phyloP scores from a whole-genome alignment of 2,329 filamentous ascomycete genomes.

The Diaporthe ilicicola region DNA sequence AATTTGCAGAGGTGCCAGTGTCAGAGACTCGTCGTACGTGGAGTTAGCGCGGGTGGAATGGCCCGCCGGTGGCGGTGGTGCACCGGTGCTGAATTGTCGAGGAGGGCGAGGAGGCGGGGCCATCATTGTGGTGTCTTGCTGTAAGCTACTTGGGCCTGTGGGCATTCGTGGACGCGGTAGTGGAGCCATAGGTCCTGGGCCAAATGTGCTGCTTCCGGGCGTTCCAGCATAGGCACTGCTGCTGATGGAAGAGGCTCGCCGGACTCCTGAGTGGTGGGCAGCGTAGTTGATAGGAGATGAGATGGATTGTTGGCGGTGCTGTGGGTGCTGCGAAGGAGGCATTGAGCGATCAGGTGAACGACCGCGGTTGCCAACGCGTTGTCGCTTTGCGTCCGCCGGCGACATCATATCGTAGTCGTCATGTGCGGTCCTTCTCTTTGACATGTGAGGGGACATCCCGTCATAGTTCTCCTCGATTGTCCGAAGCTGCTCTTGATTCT shows the following conservation, averaged over 20 bases:
- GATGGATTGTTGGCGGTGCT: constrained; percentile 23
- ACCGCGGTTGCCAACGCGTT: constrained; percentile 42
- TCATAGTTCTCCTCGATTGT: constrained; percentile 31
- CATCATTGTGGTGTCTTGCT: constrained; percentile 49
- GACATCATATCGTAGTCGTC: constrained; percentile 43
- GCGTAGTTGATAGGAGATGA: constrained; percentile 21
- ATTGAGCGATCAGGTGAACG: constrained; percentile 34
- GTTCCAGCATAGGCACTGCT: constrained; percentile 23
- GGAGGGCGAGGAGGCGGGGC: constrained; percentile 60
- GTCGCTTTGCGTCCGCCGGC: constrained; percentile 46
- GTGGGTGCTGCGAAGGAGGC: constrained; percentile 16
- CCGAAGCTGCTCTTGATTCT: constrained; percentile 27
- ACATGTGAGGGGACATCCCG: constrained; percentile 13
- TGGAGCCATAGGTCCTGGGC: constrained; percentile 21
- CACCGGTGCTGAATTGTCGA: constrained; percentile 43
- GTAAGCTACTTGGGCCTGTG: constrained; percentile 20
- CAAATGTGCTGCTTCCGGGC: constrained; percentile 15
- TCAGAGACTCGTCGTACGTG: constrained; percentile 63
- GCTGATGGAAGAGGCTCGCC: constrained; percentile 29
- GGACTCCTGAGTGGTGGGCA: constrained; percentile 23
- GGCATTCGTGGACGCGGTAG: constrained; percentile 28
- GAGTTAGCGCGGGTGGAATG: constrained; percentile 43
- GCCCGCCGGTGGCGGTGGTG: constrained; percentile 43
- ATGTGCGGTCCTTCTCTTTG: constrained; percentile 21
- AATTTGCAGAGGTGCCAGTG: constrained; percentile 62